Evolutionary conservation across 192 early-diverging fungal genomes (phyloP).

Genomic region (Podila horticola): DNA sequence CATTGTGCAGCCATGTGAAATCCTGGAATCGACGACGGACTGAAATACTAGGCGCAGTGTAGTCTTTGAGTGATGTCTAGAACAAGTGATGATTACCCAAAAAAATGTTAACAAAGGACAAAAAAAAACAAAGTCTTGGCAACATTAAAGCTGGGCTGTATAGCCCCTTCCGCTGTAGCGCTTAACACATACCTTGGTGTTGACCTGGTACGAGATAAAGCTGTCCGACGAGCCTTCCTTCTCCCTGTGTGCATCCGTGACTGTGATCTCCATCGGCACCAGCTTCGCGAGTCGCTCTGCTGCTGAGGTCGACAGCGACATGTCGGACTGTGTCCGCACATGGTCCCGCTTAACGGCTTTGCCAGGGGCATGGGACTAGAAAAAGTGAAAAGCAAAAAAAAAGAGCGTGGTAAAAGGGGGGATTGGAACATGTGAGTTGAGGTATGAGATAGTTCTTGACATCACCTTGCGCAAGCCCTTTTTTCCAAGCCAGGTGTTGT

Average conservation of each 20-base stretch:
- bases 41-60: constrained; percentile 60
- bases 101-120: neutral
- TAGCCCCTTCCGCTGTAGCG: no score
- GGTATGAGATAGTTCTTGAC: neutral
- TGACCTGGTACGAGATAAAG: constrained; percentile 87
- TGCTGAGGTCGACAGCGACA: constrained; percentile 27
- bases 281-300: constrained; percentile 29
- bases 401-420: neutral
- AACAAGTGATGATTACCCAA: neutral
- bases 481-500: no score
- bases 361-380: constrained; percentile 42
- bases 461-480: no score
- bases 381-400: constrained; percentile 2
- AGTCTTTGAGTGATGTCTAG: constrained; percentile 72
- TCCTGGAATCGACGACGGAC: constrained; percentile 94
- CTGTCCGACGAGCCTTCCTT: constrained; percentile 85
- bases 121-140: constrained; percentile 7
- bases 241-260: constrained; percentile 88
- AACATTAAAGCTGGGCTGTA: neutral
- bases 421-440: neutral
- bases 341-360: constrained; percentile 38
- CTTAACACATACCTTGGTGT: constrained; percentile 67
- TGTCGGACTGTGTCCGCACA: constrained; percentile 7
- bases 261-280: constrained; percentile 65
- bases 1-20: constrained; percentile 89